Conservation (phyloP, 129 eudicot species). For the Scalesia atractyloides region DNA sequence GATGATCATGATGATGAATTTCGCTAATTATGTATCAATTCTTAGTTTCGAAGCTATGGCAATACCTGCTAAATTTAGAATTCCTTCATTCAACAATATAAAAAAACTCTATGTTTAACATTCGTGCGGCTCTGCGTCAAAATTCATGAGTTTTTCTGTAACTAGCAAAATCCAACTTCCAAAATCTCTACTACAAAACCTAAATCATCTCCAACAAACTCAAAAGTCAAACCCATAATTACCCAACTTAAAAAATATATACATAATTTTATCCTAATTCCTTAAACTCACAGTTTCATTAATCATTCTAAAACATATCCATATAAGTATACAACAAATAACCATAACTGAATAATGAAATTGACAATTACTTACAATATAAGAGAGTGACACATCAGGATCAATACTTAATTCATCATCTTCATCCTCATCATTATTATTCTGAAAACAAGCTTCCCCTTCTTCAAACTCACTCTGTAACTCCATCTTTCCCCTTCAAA, state of each 20-base stretch:
- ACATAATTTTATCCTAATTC: neutral
- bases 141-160: neutral
- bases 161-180: neutral
- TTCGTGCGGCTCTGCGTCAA: neutral
- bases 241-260: neutral
- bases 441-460: conserved; percentile 69
- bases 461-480: conserved; percentile 74
- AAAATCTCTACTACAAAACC: neutral
- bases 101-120: no score
- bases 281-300: conserved; percentile 9
- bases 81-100: no score
- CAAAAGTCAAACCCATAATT: conserved; percentile 15
- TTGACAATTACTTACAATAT: conserved; percentile 48
- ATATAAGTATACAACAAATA: neutral
- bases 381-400: conserved; percentile 65
- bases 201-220: neutral
- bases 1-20: no score
- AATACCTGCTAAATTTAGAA: no score
- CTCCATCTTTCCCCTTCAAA: conserved; percentile 57
- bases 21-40: no score
- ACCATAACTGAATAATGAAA: neutral
- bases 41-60: no score
- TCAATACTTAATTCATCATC: conserved; percentile 48
- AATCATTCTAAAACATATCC: neutral
- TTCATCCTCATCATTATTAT: conserved; percentile 34